A percentile compares a stretch with the other conserved stretches of the same genome.
These are phyloP conservation scores for Alternaria alternata DNA, from an alignment of 2,329 filamentous ascomycete genomes.

Conservation along the genomic window DNA sequence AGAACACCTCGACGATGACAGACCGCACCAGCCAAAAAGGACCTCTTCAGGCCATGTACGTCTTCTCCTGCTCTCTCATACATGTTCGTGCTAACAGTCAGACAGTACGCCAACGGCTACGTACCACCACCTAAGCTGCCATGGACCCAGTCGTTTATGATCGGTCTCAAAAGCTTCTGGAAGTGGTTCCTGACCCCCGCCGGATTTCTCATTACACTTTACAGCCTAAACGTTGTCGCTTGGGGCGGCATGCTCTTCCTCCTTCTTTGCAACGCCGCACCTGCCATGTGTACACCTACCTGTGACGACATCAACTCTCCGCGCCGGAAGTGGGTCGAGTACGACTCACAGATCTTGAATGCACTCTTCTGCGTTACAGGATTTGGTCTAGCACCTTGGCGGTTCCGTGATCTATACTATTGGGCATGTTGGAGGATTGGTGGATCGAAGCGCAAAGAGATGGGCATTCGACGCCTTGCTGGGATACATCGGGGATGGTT, in stretches of 20 bases:
- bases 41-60: constrained; percentile 30
- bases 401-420: constrained; percentile 81
- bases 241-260: constrained; percentile 94
- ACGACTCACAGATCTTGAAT: constrained; percentile 83
- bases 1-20: constrained; percentile 24
- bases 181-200: constrained; percentile 77
- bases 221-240: constrained; percentile 82
- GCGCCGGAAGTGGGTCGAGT: constrained; percentile 85
- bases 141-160: constrained; percentile 65
- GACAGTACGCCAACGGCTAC: constrained; percentile 52
- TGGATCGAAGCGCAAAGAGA: constrained; percentile 53
- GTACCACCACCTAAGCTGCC: constrained; percentile 56
- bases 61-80: neutral
- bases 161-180: constrained; percentile 70
- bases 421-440: constrained; percentile 69
- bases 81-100: neutral
- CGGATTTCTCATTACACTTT: constrained; percentile 80
- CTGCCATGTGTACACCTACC: constrained; percentile 74
- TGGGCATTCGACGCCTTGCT: constrained; percentile 72
- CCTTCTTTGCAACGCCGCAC: constrained; percentile 76
- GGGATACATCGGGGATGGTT: constrained; percentile 81
- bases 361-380: constrained; percentile 86
- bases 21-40: constrained; percentile 20
- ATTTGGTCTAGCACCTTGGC: constrained; percentile 85
- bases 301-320: constrained; percentile 79